Percentiles rank a stretch among this genome's conserved stretches.
Evolutionary conservation across 805 yeast species (phyloP).

Genomic region (Clavispora asparagi): DNA sequence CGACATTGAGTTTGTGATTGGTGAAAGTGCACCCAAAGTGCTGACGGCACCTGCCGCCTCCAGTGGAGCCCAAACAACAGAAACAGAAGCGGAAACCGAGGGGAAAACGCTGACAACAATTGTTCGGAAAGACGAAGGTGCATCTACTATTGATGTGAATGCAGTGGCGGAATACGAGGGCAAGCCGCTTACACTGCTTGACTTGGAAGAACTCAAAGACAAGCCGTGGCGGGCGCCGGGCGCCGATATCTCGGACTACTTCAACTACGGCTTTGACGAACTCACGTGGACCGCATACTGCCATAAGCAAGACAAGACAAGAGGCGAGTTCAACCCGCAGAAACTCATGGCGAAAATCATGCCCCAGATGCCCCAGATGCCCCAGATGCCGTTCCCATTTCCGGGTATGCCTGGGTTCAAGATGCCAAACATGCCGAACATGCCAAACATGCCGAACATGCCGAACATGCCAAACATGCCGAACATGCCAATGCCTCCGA

Average conservation of each 20-base stretch:
- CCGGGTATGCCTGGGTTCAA: conserved; percentile 23
- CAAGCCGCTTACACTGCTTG: conserved; percentile 73
- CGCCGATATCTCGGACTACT: conserved; percentile 89
- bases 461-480: conserved; percentile 13
- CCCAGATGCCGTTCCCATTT: conserved; percentile 15
- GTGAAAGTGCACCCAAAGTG: conserved; percentile 23
- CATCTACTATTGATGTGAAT: conserved; percentile 57
- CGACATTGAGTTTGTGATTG: conserved; percentile 80
- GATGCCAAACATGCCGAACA: conserved; percentile 21
- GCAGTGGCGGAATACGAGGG: conserved; percentile 74
- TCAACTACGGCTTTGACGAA: conserved; percentile 96
- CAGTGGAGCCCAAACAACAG: conserved; percentile 23
- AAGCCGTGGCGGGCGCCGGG: conserved; percentile 99
- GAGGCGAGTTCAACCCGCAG: conserved; percentile 78
- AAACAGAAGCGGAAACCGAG: conserved; percentile 23
- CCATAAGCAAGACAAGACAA: conserved; percentile 73
- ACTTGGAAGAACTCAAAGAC: conserved; percentile 75
- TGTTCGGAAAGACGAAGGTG: conserved; percentile 29
- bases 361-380: conserved; percentile 16
- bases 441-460: conserved; percentile 18
- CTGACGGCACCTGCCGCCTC: conserved; percentile 16
- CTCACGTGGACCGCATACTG: conserved; percentile 93
- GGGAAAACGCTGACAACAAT: conserved; percentile 31
- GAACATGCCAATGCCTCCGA: conserved; percentile 8
- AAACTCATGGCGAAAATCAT: conserved; percentile 65